Evolutionary conservation across 208 protist genomes (phyloP), one percentile per base, ranked within the genome.

Genomic region (Phytomonas francai): DNA sequence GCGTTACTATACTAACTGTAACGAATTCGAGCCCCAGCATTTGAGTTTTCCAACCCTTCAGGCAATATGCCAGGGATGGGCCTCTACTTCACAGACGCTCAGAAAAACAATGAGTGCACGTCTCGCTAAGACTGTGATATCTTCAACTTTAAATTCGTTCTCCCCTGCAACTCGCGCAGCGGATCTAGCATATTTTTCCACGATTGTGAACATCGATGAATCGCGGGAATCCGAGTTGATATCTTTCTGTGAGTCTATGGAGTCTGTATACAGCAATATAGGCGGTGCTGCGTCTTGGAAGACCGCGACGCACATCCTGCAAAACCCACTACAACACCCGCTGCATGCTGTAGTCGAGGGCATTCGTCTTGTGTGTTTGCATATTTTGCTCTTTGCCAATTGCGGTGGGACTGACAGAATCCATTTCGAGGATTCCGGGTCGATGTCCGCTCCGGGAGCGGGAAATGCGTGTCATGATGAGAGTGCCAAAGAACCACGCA

Each of bases 361-460:
- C 31, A 73, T 91, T 12, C 88, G 85, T 28, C 79, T 91, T n/a
- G 63, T 87, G 11, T 83, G 80, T 11, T 65, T 91, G 51, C 76
- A 78, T 56, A 77, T 66, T 16, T 68, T 85, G 49, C 7, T 88
- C 2, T 76, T 88, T 28, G 71, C 74, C 56, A 51, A 57, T 11
- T 29, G 62, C 31, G 63, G 63, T 54, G 63, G 57, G 34, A 39
- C 12, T 19, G 0, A n/a, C 9, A 19, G 33, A 16, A 51, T 29
- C 34, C 61, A 19, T 34, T 31, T 45, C n/a, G 29, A 22, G 8
- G 31, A 14, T 33, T 32, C 32, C 22, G 14, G 27, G 16, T 8
- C 58, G 63, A 31, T 64, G 28, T n/a, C 14, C 39, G 39, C 39
- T 49, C 4, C 12, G 4, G 39, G 12, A 19, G 16, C 4, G 12